phyloP scores from a whole-genome alignment of 192 early-diverging fungal genomes.

The Spizellomyces sp. region DNA sequence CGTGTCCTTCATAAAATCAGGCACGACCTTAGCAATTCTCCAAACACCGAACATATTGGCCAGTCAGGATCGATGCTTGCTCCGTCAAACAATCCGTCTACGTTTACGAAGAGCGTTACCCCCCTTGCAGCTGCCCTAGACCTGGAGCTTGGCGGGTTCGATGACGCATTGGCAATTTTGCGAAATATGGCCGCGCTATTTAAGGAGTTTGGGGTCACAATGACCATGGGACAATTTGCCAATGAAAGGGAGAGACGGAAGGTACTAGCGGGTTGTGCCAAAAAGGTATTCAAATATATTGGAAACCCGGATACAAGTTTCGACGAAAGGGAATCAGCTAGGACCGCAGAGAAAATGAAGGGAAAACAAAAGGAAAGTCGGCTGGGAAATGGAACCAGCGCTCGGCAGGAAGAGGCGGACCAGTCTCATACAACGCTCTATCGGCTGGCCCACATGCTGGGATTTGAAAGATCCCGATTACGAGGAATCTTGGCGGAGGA shows the following conservation, averaged over 20 bases:
- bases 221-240: slow-evolving; percentile 16
- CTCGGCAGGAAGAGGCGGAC: slow-evolving; percentile 4
- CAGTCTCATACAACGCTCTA: slow-evolving; percentile 9
- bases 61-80: neutral
- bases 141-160: neutral
- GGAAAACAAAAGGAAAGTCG: slow-evolving; percentile 29
- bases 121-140: neutral
- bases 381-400: slow-evolving; percentile 17
- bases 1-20: neutral
- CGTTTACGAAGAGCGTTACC: neutral
- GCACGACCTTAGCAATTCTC: no score
- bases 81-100: neutral
- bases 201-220: slow-evolving; percentile 40
- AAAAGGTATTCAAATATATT: slow-evolving; percentile 46
- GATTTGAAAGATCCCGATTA: slow-evolving; percentile 44
- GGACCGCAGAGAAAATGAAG: slow-evolving; percentile 2
- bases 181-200: slow-evolving; percentile 34
- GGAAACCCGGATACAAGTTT: neutral
- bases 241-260: slow-evolving; percentile 22
- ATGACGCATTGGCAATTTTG: neutral
- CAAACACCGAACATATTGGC: neutral
- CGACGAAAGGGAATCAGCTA: neutral
- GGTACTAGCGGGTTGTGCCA: slow-evolving; percentile 37
- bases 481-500: slow-evolving; percentile 61
- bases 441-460: slow-evolving; percentile 47